Evolutionary conservation across 148 eudicot genomes (phyloP).

Genomic region (Spergularia bocconei): DNA sequence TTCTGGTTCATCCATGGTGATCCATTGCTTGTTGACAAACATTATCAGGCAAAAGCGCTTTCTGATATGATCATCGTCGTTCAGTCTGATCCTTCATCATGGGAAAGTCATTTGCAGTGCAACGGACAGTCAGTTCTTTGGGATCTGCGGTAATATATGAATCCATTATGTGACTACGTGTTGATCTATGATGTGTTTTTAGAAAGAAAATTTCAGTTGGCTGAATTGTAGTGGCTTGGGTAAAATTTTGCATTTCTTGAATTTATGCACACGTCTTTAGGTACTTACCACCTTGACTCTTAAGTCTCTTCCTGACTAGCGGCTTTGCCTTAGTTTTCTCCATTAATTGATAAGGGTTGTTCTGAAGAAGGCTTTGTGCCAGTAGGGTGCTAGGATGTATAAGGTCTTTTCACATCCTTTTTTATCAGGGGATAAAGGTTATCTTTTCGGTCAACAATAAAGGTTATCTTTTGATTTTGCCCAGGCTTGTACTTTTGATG

Average conservation of each 20-base stretch:
- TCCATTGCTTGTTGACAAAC: constrained; percentile 81
- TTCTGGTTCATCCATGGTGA: constrained; percentile 90
- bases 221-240: neutral
- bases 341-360: neutral
- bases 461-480: no score
- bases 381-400: neutral
- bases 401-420: neutral
- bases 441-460: neutral
- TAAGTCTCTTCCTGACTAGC: no score
- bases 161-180: neutral
- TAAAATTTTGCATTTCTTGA: neutral
- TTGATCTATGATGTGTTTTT: neutral
- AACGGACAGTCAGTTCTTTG: constrained; percentile 73
- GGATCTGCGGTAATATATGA: constrained; percentile 67
- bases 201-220: neutral
- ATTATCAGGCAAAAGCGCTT: constrained; percentile 93
- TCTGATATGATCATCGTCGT: constrained; percentile 93
- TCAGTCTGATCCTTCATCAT: constrained; percentile 82
- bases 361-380: neutral
- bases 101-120: constrained; percentile 98
- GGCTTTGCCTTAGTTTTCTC: neutral
- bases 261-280: neutral
- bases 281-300: neutral
- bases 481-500: neutral
- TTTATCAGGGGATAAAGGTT: neutral